Evolutionary conservation across 495 filamentous ascomycete species (phyloP), one percentile per base, ranked within the genome.

Genomic region (Hypoxylon lienhwacheense): DNA sequence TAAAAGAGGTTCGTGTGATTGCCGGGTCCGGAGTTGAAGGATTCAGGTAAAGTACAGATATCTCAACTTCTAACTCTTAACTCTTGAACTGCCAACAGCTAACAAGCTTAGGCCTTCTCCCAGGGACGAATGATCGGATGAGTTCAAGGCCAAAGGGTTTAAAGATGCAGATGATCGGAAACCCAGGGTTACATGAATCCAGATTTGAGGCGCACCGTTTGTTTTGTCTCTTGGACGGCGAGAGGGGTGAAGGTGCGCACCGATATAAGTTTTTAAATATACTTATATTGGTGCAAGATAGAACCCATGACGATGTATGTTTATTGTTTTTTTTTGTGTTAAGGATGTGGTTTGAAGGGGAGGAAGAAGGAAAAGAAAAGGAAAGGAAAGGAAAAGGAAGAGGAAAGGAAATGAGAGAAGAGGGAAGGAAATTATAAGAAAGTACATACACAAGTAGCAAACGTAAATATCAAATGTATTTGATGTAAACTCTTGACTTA

Each of bases 131-230:
- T n/a, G 36, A 20, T 54, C 49, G 55, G 43, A 39, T 15, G 35
- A 11, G 17, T 15, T 45, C 41, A 15, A 41, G 45, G 57, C 51
- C 57, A 55, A 53, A 55, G 51, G 47, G 58, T 61, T 39, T 36
- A 48, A 46, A 46, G 42, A 51, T 61, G 39, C 46, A 51, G 55
- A 29, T 36, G 35, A 35, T 40, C 52, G 47, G 31, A 52, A n/a
- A 55, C 52, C 19, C 41, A 34, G 51, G 55, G 58, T 61, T 55
- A 61, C 52, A 44, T n/a, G n/a, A n/a, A n/a, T n/a, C n/a, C n/a
- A 42, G 44, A 35, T 35, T 47, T 39, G 37, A 55, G 52, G 50
- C 51, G 41, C 42, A 35, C 21, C 34, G 47, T 47, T 25, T 17
- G 21, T 46, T 43, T n/a, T n/a, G n/a, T n/a, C 33, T 52, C 47